Evolutionary conservation across 176 grass and related monocot species (phyloP).

Genomic region (Thalia dealbata): DNA sequence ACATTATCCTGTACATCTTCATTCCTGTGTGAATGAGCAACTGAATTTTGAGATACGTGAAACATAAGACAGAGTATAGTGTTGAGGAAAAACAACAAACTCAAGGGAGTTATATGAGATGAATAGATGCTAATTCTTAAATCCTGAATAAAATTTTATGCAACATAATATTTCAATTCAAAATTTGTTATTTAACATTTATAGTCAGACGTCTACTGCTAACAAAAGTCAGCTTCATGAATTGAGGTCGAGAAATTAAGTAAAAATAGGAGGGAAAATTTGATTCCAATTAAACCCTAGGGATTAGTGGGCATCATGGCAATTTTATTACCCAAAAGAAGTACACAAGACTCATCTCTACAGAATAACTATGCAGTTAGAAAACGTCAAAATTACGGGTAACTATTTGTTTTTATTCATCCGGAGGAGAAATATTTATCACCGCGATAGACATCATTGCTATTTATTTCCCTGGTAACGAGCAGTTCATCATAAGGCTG

Average conservation of each 20-base stretch:
- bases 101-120: too few species aligned
- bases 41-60: too few species aligned
- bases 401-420: slow-evolving; percentile 37
- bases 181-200: too few species aligned
- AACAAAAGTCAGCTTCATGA: too few species aligned
- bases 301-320: neutral
- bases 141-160: too few species aligned
- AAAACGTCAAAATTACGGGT: neutral
- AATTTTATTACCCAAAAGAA: neutral
- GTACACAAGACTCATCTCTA: neutral
- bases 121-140: too few species aligned
- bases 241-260: too few species aligned
- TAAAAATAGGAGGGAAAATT: too few species aligned
- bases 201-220: too few species aligned
- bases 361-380: neutral
- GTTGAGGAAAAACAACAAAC: too few species aligned
- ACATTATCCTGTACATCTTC: neutral
- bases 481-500: slow-evolving; percentile 51
- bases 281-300: neutral
- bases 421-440: slow-evolving; percentile 49
- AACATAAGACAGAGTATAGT: too few species aligned
- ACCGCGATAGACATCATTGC: slow-evolving; percentile 49
- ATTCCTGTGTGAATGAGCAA: neutral
- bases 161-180: too few species aligned
- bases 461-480: slow-evolving; percentile 49